Conservation (phyloP, 768 basidiomycete species). For the Lyophyllum decastes region DNA sequence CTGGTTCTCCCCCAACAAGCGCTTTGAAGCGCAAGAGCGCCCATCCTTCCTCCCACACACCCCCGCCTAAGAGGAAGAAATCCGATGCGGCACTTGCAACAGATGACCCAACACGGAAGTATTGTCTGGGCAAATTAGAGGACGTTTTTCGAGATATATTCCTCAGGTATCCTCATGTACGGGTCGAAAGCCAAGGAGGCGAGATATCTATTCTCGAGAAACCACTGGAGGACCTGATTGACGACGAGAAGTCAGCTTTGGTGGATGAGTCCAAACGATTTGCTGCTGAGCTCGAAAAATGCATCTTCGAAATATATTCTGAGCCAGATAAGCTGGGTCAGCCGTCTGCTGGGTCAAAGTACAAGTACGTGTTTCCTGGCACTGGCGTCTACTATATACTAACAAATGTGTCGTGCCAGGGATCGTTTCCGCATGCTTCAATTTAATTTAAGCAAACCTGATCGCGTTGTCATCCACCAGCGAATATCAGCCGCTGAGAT, state of each 20-base stretch:
- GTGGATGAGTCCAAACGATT: slow-evolving; percentile 62
- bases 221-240: slow-evolving; percentile 54
- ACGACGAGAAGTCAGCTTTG: slow-evolving; percentile 58
- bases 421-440: slow-evolving; percentile 89
- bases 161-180: slow-evolving; percentile 63
- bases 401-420: slow-evolving; percentile 38
- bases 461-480: slow-evolving; percentile 77
- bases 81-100: slow-evolving; percentile 36
- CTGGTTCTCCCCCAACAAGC: slow-evolving; percentile 31
- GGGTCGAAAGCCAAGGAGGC: slow-evolving; percentile 29
- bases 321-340: slow-evolving; percentile 76
- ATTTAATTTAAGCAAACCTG: slow-evolving; percentile 84
- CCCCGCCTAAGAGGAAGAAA: slow-evolving; percentile 50
- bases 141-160: slow-evolving; percentile 75
- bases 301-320: slow-evolving; percentile 72
- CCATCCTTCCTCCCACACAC: slow-evolving; percentile 35
- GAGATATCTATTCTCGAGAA: slow-evolving; percentile 35
- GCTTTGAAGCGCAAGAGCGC: slow-evolving; percentile 58
- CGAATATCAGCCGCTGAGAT: slow-evolving; percentile 72
- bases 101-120: slow-evolving; percentile 78
- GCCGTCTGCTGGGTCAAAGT: slow-evolving; percentile 68
- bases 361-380: slow-evolving; percentile 58
- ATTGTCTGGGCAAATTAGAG: slow-evolving; percentile 76
- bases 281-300: slow-evolving; percentile 72
- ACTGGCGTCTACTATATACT: slow-evolving; percentile 9